Percentiles rank a stretch among this genome's conserved stretches.
phyloP scores from a whole-genome alignment of 1,284 basidiomycete species.

The Coriolopsis trogii region DNA sequence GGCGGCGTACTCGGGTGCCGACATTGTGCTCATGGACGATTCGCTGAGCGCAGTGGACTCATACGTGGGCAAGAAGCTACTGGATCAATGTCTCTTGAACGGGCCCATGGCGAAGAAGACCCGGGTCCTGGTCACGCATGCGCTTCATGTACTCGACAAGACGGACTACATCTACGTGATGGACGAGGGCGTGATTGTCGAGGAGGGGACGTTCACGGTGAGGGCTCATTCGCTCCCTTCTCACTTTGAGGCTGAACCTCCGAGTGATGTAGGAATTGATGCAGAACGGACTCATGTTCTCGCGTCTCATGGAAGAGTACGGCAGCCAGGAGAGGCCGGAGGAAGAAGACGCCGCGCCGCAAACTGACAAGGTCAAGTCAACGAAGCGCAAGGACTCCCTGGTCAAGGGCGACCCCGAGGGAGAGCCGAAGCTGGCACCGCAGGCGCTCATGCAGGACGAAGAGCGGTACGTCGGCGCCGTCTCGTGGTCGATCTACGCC shows the following conservation, averaged over 20 bases:
- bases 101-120: constrained; percentile 65
- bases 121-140: constrained; percentile 79
- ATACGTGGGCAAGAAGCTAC: constrained; percentile 61
- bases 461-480: constrained; percentile 39
- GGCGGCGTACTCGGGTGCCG: constrained; percentile 76
- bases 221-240: constrained; percentile 6
- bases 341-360: constrained; percentile 30
- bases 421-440: background rate
- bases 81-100: constrained; percentile 61
- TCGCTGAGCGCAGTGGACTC: constrained; percentile 77
- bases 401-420: constrained; percentile 15
- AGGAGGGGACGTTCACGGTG: constrained; percentile 65
- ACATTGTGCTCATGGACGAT: constrained; percentile 75
- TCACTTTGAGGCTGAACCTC: background rate
- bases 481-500: constrained; percentile 37
- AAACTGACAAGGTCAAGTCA: constrained; percentile 29
- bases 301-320: constrained; percentile 64
- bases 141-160: constrained; percentile 71
- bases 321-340: constrained; percentile 46
- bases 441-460: constrained; percentile 40
- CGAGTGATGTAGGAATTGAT: constrained; percentile 49
- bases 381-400: constrained; percentile 28
- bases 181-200: constrained; percentile 69
- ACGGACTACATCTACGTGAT: constrained; percentile 73
- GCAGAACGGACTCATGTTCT: constrained; percentile 53